phyloP scores from a whole-genome alignment of 371 early-diverging fungal genomes.

The Mucor velutinosus region DNA sequence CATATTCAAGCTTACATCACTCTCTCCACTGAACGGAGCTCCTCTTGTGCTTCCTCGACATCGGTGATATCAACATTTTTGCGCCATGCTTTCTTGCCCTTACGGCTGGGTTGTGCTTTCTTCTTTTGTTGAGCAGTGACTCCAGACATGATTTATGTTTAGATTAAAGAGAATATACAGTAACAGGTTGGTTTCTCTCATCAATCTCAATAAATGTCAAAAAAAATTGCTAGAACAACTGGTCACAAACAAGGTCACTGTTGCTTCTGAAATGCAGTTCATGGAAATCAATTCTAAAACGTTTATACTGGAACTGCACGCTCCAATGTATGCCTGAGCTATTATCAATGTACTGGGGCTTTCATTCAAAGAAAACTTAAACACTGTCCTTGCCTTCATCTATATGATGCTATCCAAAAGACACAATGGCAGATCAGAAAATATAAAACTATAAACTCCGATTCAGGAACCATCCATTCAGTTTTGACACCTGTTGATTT shows the following conservation, averaged over 20 bases:
- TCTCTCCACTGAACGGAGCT: slow-evolving; percentile 75
- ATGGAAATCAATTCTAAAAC: neutral
- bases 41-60: slow-evolving; percentile 79
- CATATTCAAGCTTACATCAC: slow-evolving; percentile 53
- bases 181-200: neutral
- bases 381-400: no score
- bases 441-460: no score
- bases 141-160: slow-evolving; percentile 10
- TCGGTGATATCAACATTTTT: slow-evolving; percentile 87
- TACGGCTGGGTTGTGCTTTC: slow-evolving; percentile 65
- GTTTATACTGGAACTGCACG: neutral
- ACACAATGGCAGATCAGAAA: no score
- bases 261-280: neutral
- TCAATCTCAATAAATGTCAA: neutral
- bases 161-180: neutral
- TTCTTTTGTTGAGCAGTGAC: slow-evolving; percentile 9
- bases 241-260: neutral
- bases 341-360: no score
- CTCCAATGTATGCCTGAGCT: no score
- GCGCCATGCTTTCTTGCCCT: slow-evolving; percentile 93
- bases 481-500: no score
- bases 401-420: no score
- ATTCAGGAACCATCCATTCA: no score
- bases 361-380: no score
- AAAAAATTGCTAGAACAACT: neutral